phyloP scores from a whole-genome alignment of 768 basidiomycete genomes.

The Suillus bovinus region DNA sequence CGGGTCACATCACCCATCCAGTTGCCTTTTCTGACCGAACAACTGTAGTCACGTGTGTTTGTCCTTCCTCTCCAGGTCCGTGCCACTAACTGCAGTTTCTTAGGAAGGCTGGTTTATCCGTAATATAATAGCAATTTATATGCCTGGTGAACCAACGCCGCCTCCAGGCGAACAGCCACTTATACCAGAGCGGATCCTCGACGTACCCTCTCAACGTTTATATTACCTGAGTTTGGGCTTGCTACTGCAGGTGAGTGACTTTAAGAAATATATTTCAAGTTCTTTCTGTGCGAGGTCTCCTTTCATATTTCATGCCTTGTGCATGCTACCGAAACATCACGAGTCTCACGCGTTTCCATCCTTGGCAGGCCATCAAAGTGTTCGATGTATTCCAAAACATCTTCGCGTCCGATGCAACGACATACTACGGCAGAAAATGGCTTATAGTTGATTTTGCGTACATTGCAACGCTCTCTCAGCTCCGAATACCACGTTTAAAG shows the following conservation, averaged over 20 bases:
- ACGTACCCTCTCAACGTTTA: slow-evolving; percentile 77
- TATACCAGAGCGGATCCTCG: slow-evolving; percentile 73
- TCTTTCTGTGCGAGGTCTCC: not conserved
- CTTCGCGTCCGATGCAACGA: slow-evolving; percentile 45
- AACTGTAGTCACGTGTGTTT: slow-evolving; percentile 7
- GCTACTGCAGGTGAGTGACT: slow-evolving; percentile 64
- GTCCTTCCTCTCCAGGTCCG: not conserved
- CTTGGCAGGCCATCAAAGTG: slow-evolving; percentile 67
- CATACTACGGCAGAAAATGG: slow-evolving; percentile 63
- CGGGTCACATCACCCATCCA: not conserved
- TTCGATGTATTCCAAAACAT: slow-evolving; percentile 64
- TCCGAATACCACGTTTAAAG: slow-evolving; percentile 74
- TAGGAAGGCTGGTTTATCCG: not conserved
- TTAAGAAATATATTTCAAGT: not conserved
- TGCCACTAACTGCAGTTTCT: not conserved
- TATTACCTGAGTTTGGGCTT: slow-evolving; percentile 76
- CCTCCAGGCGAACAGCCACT: slow-evolving; percentile 41
- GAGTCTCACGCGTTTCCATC: not conserved
- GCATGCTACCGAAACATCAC: not conserved
- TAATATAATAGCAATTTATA: slow-evolving; percentile 1
- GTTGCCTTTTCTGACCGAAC: slow-evolving; percentile 2
- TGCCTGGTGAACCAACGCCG: slow-evolving; percentile 13
- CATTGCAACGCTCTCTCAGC: slow-evolving; percentile 52
- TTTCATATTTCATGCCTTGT: not conserved
- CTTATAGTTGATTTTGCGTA: slow-evolving; percentile 67